These are phyloP conservation scores for Euphorbia lathyris DNA, from an alignment of 345 rosid species.

Conservation along the genomic window DNA sequence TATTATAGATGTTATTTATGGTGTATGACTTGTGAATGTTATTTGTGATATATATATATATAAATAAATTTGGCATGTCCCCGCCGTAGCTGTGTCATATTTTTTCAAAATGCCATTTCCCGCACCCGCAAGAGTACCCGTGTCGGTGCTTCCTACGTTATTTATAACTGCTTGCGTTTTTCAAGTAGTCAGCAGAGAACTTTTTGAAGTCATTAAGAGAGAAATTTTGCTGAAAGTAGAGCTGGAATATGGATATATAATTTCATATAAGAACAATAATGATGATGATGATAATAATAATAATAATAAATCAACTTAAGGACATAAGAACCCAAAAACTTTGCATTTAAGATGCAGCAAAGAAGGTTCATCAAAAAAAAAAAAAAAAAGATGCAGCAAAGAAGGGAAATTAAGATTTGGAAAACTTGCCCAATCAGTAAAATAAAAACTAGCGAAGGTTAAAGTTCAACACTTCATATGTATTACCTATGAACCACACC, in stretches of 20 bases:
- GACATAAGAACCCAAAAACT: not conserved
- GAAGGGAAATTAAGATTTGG: not conserved
- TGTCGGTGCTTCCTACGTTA: no score
- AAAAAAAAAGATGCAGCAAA: not conserved
- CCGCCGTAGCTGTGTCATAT: no score
- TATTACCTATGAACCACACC: constrained; percentile 29
- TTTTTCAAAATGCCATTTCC: no score
- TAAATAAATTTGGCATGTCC: no score
- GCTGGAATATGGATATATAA: not conserved
- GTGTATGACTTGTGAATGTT: no score
- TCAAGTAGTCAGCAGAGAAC: not conserved
- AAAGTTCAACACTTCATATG: not conserved
- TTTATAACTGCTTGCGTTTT: not conserved
- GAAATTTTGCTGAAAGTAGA: not conserved
- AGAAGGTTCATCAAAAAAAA: no score
- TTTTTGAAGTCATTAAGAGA: not conserved
- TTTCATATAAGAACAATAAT: not conserved
- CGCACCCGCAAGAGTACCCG: no score
- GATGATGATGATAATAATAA: no score
- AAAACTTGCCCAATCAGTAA: not conserved
- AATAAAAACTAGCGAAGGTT: not conserved
- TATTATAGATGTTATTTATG: no score
- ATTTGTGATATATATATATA: no score
- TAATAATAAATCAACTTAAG: not conserved
- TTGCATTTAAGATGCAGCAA: not conserved